Conservation (phyloP, 805 yeast species). For the Starmerella asiatica region DNA sequence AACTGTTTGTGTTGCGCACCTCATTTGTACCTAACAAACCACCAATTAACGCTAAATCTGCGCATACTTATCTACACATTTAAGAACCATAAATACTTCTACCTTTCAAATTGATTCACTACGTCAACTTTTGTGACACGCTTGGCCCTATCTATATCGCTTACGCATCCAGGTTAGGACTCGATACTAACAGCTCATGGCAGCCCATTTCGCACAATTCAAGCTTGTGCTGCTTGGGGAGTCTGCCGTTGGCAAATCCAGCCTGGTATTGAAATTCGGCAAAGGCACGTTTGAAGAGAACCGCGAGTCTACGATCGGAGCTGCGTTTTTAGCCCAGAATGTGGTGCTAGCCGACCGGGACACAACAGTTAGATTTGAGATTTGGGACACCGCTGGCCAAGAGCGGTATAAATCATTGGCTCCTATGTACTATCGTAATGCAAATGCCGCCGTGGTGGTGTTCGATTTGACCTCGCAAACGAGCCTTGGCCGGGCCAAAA, state of each 20-base stretch:
- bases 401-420: constrained; percentile 72
- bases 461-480: constrained; percentile 60
- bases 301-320: constrained; percentile 93
- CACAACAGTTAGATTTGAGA: constrained; percentile 36
- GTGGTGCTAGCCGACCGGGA: constrained; percentile 33
- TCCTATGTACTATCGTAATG: constrained; percentile 71
- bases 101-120: too few relatives aligned
- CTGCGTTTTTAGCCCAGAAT: constrained; percentile 85
- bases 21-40: too few relatives aligned
- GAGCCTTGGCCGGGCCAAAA: constrained; percentile 65
- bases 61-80: too few relatives aligned
- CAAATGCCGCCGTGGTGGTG: constrained; percentile 75
- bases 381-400: constrained; percentile 94
- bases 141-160: too few relatives aligned
- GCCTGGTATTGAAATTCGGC: constrained; percentile 71
- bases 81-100: too few relatives aligned
- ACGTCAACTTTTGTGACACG: too few relatives aligned
- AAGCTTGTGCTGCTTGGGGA: constrained; percentile 65
- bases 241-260: constrained; percentile 70
- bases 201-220: constrained; percentile 35
- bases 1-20: too few relatives aligned
- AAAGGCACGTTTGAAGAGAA: constrained; percentile 55
- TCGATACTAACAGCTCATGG: too few relatives aligned
- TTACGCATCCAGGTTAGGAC: too few relatives aligned
- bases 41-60: too few relatives aligned